Evolutionary conservation across 2,329 filamentous ascomycete species (phyloP).

Genomic region (Botrytis cinerea): DNA sequence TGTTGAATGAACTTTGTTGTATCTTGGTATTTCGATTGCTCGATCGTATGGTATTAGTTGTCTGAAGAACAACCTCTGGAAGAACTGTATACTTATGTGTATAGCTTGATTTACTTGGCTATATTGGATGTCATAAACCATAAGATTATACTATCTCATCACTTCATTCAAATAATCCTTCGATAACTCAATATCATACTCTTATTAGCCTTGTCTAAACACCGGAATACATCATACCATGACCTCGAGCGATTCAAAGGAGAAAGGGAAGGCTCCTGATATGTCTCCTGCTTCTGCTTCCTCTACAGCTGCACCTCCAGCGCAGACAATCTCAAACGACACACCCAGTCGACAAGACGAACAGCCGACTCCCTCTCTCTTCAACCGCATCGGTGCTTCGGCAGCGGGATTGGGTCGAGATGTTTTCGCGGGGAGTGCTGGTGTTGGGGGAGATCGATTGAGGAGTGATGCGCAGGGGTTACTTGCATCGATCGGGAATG

Average conservation of each 20-base stretch:
- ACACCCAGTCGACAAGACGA: background rate
- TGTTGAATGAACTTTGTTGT: background rate
- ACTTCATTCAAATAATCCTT: background rate
- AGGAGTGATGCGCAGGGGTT: slow-evolving; percentile 30
- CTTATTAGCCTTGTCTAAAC: background rate
- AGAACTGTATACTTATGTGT: too few species aligned
- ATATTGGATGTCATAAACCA: background rate
- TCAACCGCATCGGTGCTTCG: slow-evolving; percentile 40
- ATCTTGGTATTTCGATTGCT: background rate
- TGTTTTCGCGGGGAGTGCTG: slow-evolving; percentile 37
- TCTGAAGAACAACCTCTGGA: background rate
- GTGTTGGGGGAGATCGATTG: slow-evolving; percentile 26
- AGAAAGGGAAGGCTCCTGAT: background rate
- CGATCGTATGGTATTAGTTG: background rate
- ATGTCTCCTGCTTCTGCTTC: background rate
- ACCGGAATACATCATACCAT: background rate
- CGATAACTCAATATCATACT: background rate
- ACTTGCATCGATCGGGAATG: slow-evolving; percentile 36
- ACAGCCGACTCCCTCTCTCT: slow-evolving; percentile 28
- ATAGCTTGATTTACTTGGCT: background rate
- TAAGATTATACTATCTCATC: background rate
- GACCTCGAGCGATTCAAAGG: background rate
- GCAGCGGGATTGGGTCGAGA: slow-evolving; percentile 43
- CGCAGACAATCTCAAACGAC: background rate
- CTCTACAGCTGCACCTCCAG: background rate